Conservation (phyloP, 1,284 basidiomycete genomes). For the Veloboletus limbatus region DNA sequence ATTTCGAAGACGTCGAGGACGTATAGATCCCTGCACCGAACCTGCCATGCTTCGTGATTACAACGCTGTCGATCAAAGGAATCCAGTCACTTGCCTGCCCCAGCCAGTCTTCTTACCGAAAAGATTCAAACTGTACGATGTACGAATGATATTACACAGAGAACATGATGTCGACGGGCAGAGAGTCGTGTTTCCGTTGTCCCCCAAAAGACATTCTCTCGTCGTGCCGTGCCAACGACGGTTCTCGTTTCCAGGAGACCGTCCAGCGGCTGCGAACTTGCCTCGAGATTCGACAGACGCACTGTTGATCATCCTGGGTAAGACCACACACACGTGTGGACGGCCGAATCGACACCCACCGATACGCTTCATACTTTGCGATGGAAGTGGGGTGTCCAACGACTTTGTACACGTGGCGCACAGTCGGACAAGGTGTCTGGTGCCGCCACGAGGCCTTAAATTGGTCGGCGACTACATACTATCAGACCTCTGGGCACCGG, state of each 20-base stretch:
- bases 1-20: slow-evolving; percentile 54
- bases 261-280: slow-evolving; percentile 48
- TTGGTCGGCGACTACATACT: slow-evolving; percentile 51
- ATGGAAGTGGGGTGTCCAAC: slow-evolving; percentile 44
- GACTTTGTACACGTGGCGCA: slow-evolving; percentile 60
- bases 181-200: slow-evolving; percentile 52
- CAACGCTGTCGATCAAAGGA: neutral
- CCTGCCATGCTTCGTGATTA: slow-evolving; percentile 30
- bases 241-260: slow-evolving; percentile 58
- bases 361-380: slow-evolving; percentile 55
- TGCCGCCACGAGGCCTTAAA: slow-evolving; percentile 70
- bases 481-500: slow-evolving; percentile 8
- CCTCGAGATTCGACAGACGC: slow-evolving; percentile 54
- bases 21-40: slow-evolving; percentile 50
- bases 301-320: slow-evolving; percentile 27
- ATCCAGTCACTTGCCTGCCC: slow-evolving; percentile 45
- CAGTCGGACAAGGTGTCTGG: slow-evolving; percentile 48
- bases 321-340: neutral
- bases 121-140: slow-evolving; percentile 57
- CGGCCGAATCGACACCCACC: slow-evolving; percentile 35
- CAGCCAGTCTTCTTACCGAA: slow-evolving; percentile 65
- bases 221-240: slow-evolving; percentile 44
- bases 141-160: slow-evolving; percentile 55
- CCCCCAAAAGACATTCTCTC: slow-evolving; percentile 55
- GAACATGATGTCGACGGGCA: slow-evolving; percentile 55